Percentiles rank a stretch among this genome's conserved stretches.
These are phyloP conservation scores for Hypoxylon subgilvum DNA, from an alignment of 495 filamentous ascomycete species.

Conservation along the genomic window DNA sequence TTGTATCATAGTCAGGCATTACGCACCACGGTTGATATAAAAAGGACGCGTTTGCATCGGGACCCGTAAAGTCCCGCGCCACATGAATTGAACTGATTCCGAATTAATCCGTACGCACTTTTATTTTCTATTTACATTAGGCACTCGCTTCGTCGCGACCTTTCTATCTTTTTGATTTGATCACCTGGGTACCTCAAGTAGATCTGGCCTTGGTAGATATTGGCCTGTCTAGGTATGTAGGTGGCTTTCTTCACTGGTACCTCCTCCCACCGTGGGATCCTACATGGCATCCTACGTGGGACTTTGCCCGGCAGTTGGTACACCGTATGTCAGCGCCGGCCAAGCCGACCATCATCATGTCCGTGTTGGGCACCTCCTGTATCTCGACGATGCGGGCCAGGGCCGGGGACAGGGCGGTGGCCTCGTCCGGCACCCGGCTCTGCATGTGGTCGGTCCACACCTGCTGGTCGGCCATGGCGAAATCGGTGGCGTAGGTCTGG, in stretches of 20 bases:
- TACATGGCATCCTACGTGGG: too few relatives aligned
- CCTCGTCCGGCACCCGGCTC: not conserved
- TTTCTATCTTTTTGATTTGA: too few relatives aligned
- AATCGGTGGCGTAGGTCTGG: slow-evolving; percentile 1
- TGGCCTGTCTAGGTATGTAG: too few relatives aligned
- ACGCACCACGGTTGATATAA: slow-evolving; percentile 1
- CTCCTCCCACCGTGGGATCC: too few relatives aligned
- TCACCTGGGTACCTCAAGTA: too few relatives aligned
- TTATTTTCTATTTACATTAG: not conserved
- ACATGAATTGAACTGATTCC: slow-evolving; percentile 6
- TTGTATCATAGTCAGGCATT: slow-evolving; percentile 30
- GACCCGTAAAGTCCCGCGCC: slow-evolving; percentile 3
- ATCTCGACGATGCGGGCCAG: not conserved
- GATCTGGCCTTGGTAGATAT: too few relatives aligned
- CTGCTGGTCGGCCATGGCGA: slow-evolving; percentile 12
- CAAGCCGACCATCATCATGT: too few relatives aligned
- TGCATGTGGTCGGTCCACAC: slow-evolving; percentile 7
- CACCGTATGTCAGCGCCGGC: too few relatives aligned
- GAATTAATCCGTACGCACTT: not conserved
- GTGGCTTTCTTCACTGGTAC: too few relatives aligned
- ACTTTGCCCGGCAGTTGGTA: too few relatives aligned
- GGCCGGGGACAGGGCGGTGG: not conserved
- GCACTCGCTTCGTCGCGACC: too few relatives aligned
- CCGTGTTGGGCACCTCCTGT: too few relatives aligned
- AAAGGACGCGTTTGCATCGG: slow-evolving; percentile 15